Base-by-base conservation (phyloP, 768 basidiomycete species). In the Kwoniella europaea region DNA sequence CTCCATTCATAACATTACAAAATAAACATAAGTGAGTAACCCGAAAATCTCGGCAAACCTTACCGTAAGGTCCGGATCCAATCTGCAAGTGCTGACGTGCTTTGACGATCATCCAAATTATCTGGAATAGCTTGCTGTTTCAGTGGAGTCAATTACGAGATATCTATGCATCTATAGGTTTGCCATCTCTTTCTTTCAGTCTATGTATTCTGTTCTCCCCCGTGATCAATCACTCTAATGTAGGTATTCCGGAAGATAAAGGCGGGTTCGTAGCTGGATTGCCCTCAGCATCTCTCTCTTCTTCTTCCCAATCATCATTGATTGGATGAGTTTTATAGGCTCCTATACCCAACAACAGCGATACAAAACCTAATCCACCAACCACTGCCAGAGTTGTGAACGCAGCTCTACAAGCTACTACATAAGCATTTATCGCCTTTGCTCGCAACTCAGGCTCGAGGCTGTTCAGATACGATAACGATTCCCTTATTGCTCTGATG, bases 401-500 rank as follows among this genome's bases (percentile, higher is more conserved):
- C 9, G 72, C 55, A 24, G 72, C 72, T 54, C 60, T 27, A 44
- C 66, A 67, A 35, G 72, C 64, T 41, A 50, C 15, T 6, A 57
- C 44, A 60, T 74, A 74, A 22, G 68, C 58, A 18, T 46, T 52
- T 3, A 67, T 43, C 9, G 68, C 65, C 9, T 65, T 46, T 46
- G 27, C 12, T 24, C 56, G 68, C 4, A 65, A 6, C 5, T 44
- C 53, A 10, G 64, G 65, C 12, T 63, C 60, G 29, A 74, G 61
- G 10, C 53, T 42, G 15, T 46, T 22, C 10, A 74, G n/a, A 42
- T 66, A 70, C 10, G 59, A 58, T 15, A 74, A 22, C 5, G 72
- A 74, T 58, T 70, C 65, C 10, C 72, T 35, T 20, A 74, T 70
- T 7, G 62, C 68, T 29, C 50, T 41, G 60, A 74, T 74, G 2